These are phyloP conservation scores for Prototheca wickerhamii DNA, from an alignment of 163 green algal genomes.

Conservation along the genomic window DNA sequence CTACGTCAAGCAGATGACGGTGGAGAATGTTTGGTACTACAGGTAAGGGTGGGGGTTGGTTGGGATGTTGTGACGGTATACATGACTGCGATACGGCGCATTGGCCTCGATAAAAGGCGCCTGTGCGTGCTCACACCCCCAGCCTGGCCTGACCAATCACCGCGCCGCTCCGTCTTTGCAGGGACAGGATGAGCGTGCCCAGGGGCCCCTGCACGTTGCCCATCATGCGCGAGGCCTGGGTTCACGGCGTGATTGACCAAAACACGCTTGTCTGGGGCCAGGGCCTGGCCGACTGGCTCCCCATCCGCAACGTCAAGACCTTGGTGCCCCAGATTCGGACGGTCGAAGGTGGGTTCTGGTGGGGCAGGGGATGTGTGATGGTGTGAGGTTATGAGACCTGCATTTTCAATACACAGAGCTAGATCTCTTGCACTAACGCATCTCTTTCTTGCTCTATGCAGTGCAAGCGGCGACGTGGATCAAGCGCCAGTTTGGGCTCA, in stretches of 20 bases:
- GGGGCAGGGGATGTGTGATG: neutral
- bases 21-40: slow-evolving; percentile 91
- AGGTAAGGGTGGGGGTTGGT: slow-evolving; percentile 30
- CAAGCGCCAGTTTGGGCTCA: slow-evolving; percentile 80
- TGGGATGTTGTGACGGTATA: neutral
- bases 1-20: slow-evolving; percentile 35
- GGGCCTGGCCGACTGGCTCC: slow-evolving; percentile 86
- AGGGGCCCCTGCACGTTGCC: slow-evolving; percentile 85
- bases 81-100: slow-evolving; percentile 10
- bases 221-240: slow-evolving; percentile 81
- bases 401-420: neutral
- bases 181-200: slow-evolving; percentile 49
- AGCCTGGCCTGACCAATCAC: neutral
- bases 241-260: slow-evolving; percentile 87
- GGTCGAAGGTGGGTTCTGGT: slow-evolving; percentile 58
- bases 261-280: slow-evolving; percentile 77
- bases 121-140: slow-evolving; percentile 21
- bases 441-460: slow-evolving; percentile 24
- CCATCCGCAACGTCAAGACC: slow-evolving; percentile 82
- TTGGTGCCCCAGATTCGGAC: slow-evolving; percentile 84
- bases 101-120: neutral
- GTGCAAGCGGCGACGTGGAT: slow-evolving; percentile 80
- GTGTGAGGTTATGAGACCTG: neutral
- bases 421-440: neutral
- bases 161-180: slow-evolving; percentile 1